Base-by-base conservation (phyloP, 352 stramenopile genomes). In the Phytophthora quininea region DNA sequence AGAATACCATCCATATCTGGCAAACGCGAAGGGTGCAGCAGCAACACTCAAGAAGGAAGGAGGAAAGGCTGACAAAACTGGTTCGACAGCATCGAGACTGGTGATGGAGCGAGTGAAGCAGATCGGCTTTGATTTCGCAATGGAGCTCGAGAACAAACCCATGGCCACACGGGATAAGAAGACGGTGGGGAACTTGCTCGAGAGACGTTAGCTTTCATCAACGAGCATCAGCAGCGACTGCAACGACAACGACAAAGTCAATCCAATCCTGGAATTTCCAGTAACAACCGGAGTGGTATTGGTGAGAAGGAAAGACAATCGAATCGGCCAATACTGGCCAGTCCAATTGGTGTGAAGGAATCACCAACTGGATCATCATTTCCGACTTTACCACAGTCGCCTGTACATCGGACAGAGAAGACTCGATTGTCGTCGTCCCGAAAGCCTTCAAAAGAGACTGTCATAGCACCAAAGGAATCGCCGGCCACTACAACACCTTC, bases 101-200 rank as follows among this genome's bases (percentile, higher is more conserved):
- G 51, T 90, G 14, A 76, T 92, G 76, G 77, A 89, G 8, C 48
- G 58, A 35, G 58, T 92, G 14, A 86, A 89, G 60, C 74, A 84
- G 24, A 80, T 92, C 27, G 84, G 62, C 14, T 89, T 73, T 35
- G 74, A 90, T 47, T 90, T 90, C 54, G 74, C 64, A 0, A 74
- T 84, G 24, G 84, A 92, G 54, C 66, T 92, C 24, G 64, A 80
- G 27, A 72, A 76, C 33, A 70, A 76, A 50, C 45, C 67, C 6
- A 64, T 69, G 29, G 56, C 67, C 27, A 68, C 74, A 14, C 59
- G 69, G 10, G 77, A 82, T 37, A 58, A 65, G n/a, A 87, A 82
- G 58, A 86, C 76, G 1, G 77, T 90, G 15, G 84, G 2, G 81
- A 92, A 52, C 63, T 92, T 3, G 84, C 84, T 35, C 62, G 84